Percentiles rank a stretch among this genome's conserved stretches.
Conservation (phyloP, 768 basidiomycete species). For the Xerocomellus chrysenteron region DNA sequence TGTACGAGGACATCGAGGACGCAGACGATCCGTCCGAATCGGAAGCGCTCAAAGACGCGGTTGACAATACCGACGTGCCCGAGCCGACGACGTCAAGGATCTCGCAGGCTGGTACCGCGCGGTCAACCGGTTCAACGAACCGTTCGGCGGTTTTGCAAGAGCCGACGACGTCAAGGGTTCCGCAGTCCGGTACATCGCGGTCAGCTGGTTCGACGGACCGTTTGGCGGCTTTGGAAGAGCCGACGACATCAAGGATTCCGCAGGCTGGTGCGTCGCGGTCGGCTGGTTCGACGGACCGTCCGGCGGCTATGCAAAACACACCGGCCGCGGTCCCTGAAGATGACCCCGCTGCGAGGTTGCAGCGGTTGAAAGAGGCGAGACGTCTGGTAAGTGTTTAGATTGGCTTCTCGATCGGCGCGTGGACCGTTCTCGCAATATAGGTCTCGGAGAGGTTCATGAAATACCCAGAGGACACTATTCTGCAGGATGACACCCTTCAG, state of each 20-base stretch:
- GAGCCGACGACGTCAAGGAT: slow-evolving; percentile 6
- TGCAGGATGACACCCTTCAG: slow-evolving; percentile 28
- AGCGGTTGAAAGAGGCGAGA: slow-evolving; percentile 21
- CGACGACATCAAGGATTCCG: slow-evolving; percentile 1
- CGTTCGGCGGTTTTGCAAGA: background rate
- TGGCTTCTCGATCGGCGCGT: background rate
- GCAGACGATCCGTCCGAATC: slow-evolving; percentile 21
- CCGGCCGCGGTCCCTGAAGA: slow-evolving; percentile 3
- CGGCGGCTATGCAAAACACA: background rate
- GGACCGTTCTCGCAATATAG: slow-evolving; percentile 8
- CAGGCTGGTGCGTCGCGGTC: slow-evolving; percentile 13
- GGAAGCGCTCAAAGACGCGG: slow-evolving; percentile 13
- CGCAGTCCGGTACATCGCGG: slow-evolving; percentile 12
- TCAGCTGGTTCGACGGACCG: background rate
- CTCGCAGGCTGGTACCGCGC: slow-evolving; percentile 13
- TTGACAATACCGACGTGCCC: background rate
- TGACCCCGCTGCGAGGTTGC: slow-evolving; percentile 11
- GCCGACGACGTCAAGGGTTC: slow-evolving; percentile 5
- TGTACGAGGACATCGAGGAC: slow-evolving; percentile 34
- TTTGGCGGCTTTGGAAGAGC: background rate
- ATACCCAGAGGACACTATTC: slow-evolving; percentile 8
- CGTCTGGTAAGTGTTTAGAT: slow-evolving; percentile 11
- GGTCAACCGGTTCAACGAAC: background rate
- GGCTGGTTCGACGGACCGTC: background rate
- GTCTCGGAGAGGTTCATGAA: slow-evolving; percentile 8